Percentiles rank a stretch among this genome's conserved stretches.
These are phyloP conservation scores for Nigrograna mackinnonii DNA, from an alignment of 2,329 filamentous ascomycete species.

Conservation along the genomic window DNA sequence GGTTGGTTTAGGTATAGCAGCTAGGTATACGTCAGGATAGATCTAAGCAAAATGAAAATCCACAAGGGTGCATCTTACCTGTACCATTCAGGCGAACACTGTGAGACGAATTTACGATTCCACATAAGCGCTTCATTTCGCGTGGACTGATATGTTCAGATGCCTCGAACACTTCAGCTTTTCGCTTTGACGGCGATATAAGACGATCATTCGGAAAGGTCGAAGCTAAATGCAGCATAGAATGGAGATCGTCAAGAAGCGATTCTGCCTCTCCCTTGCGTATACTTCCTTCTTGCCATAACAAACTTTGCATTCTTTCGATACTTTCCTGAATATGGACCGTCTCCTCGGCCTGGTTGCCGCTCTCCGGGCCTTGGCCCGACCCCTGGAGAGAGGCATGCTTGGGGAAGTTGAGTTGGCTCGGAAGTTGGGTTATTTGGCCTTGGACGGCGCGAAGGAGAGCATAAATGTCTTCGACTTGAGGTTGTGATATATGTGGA, in stretches of 20 bases:
- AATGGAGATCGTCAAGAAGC: too few relatives aligned
- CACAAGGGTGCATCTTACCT: not conserved
- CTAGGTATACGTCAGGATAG: too few relatives aligned
- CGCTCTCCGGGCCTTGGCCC: not conserved
- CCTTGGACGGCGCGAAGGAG: not conserved
- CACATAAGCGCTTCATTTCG: not conserved
- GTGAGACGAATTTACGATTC: not conserved
- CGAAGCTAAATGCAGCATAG: too few relatives aligned
- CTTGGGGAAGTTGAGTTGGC: not conserved
- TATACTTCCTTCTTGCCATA: not conserved
- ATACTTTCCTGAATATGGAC: too few relatives aligned
- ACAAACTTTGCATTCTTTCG: too few relatives aligned
- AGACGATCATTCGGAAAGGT: too few relatives aligned
- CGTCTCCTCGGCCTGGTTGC: not conserved
- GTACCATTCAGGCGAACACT: not conserved
- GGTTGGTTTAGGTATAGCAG: not conserved
- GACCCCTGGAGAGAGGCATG: not conserved
- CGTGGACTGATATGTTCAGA: not conserved
- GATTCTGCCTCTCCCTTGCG: not conserved
- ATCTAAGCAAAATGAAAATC: too few relatives aligned
- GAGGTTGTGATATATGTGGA: too few relatives aligned
- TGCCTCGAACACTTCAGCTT: not conserved
- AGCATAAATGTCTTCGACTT: not conserved
- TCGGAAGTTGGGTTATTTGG: not conserved
- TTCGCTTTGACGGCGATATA: too few relatives aligned